phyloP scores from a whole-genome alignment of 179 eudicot species.

The Beta macrorhiza region DNA sequence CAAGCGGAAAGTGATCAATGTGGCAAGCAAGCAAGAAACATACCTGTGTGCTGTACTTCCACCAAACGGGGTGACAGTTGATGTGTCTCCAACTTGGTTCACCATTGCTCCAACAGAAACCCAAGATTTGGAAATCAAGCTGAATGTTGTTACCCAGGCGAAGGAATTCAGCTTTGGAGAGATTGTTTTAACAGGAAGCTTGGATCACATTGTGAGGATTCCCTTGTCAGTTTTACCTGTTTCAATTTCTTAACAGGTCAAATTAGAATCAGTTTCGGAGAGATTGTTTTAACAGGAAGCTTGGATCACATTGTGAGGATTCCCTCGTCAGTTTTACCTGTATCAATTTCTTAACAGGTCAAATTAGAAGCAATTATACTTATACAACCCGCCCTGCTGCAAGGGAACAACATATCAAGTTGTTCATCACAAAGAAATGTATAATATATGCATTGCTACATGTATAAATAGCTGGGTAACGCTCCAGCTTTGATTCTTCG shows the following conservation, averaged over 20 bases:
- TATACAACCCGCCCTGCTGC: background rate
- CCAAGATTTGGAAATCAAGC: constrained; percentile 55
- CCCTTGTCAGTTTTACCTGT: constrained; percentile 65
- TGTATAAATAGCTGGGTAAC: background rate
- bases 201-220: constrained; percentile 75
- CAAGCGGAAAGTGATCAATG: constrained; percentile 51
- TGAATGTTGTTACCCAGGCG: constrained; percentile 55
- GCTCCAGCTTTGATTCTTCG: background rate
- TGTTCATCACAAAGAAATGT: background rate
- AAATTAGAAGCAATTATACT: background rate
- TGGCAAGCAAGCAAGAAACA: constrained; percentile 60
- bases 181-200: constrained; percentile 73
- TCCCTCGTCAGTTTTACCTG: constrained; percentile 63
- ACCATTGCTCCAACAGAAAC: constrained; percentile 47
- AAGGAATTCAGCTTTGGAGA: constrained; percentile 69
- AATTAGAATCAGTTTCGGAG: constrained; percentile 51
- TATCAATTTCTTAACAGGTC: constrained; percentile 32
- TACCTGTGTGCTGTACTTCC: constrained; percentile 58
- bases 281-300: constrained; percentile 76
- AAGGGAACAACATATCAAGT: background rate
- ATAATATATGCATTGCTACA: background rate
- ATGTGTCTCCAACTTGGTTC: constrained; percentile 62
- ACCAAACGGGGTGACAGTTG: constrained; percentile 60
- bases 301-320: constrained; percentile 74
- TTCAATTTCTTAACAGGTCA: constrained; percentile 28